A percentile compares a stretch with the other conserved stretches of the same genome.
phyloP scores from a whole-genome alignment of 2,329 filamentous ascomycete species.

The Aureobasidium sp. region DNA sequence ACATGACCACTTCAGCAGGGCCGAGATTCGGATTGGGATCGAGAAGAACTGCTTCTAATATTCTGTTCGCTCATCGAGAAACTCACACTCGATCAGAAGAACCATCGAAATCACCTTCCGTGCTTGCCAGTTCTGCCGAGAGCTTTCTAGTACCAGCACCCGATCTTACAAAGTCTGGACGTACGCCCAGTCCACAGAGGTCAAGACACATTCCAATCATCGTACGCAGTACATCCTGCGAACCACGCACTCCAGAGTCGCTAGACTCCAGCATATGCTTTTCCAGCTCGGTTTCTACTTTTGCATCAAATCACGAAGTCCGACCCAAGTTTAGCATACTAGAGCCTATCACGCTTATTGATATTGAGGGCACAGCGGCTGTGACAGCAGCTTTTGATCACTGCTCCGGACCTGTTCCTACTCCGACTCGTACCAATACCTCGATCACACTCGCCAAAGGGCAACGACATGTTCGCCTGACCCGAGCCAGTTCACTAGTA shows the following conservation, averaged over 20 bases:
- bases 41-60: constrained; percentile 8
- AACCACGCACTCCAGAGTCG: not conserved
- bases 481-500: not conserved
- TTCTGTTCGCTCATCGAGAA: not conserved
- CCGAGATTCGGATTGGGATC: not conserved
- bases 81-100: not conserved
- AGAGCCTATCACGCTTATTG: constrained; percentile 6
- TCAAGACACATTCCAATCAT: constrained; percentile 9
- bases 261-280: not conserved
- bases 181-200: constrained; percentile 5
- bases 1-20: constrained; percentile 10
- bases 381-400: not conserved
- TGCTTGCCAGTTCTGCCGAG: not conserved
- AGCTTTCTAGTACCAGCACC: not conserved
- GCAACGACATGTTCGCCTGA: not conserved
- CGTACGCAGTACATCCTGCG: not conserved
- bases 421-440: not conserved
- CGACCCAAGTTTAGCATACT: not conserved
- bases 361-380: not conserved
- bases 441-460: not conserved
- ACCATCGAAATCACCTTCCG: not conserved
- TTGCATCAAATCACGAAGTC: not conserved
- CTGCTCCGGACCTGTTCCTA: not conserved
- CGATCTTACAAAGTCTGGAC: not conserved
- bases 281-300: not conserved